A percentile compares a stretch with the other conserved stretches of the same genome.
These are phyloP conservation scores for Phaffia australis DNA, from an alignment of 768 basidiomycete species.

Conservation along the genomic window DNA sequence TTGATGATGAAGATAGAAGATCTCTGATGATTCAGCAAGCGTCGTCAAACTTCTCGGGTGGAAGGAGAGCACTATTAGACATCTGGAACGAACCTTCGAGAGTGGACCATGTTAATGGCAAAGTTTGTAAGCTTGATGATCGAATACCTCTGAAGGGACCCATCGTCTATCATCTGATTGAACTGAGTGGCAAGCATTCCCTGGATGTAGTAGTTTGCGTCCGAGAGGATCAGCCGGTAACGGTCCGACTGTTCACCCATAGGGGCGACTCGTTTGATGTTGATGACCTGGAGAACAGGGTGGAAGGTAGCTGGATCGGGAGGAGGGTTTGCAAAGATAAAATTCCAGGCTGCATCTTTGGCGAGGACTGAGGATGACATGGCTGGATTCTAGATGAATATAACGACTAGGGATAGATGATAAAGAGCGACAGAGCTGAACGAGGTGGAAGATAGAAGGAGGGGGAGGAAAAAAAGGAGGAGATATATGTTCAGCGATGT, in stretches of 20 bases:
- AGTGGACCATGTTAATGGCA: constrained; percentile 72
- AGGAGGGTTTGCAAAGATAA: constrained; percentile 28
- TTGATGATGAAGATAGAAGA: background rate
- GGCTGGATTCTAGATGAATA: no score
- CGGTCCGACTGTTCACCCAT: constrained; percentile 37
- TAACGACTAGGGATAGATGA: no score
- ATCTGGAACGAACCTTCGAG: constrained; percentile 53
- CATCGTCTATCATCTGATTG: constrained; percentile 59
- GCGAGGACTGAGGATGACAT: no score
- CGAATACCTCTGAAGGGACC: constrained; percentile 53
- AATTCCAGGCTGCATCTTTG: constrained; percentile 14
- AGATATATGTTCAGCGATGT: no score
- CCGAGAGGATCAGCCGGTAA: constrained; percentile 66
- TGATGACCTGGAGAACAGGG: constrained; percentile 65
- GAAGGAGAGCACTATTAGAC: background rate
- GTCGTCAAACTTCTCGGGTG: background rate
- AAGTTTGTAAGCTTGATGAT: constrained; percentile 62
- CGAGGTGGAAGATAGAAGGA: no score
- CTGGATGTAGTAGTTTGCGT: constrained; percentile 75
- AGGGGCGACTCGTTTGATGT: constrained; percentile 61
- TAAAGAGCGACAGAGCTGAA: no score
- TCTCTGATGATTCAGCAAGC: background rate
- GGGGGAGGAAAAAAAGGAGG: no score
- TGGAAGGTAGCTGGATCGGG: constrained; percentile 27
- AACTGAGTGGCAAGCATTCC: constrained; percentile 91